These are phyloP conservation scores for Melanogaster broomeanus DNA, from an alignment of 768 basidiomycete species.

Conservation along the genomic window DNA sequence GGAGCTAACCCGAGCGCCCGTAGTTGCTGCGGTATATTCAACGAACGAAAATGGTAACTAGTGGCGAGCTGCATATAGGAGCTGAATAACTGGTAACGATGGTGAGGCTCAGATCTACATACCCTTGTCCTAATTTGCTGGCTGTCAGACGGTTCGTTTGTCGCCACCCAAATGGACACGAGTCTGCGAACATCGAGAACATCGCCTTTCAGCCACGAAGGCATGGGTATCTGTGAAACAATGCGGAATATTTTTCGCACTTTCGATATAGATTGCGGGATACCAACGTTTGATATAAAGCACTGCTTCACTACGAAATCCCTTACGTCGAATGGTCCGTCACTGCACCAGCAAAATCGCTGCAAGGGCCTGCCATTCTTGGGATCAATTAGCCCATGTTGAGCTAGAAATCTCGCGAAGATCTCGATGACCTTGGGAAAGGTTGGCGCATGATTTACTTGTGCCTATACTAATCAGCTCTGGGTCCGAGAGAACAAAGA, in stretches of 20 bases:
- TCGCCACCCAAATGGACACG: conserved; percentile 47
- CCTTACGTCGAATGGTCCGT: conserved; percentile 81
- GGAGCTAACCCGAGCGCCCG: conserved; percentile 65
- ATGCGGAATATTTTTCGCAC: conserved; percentile 6
- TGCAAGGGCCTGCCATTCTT: conserved; percentile 54
- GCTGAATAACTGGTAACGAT: background rate
- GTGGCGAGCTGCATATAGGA: conserved; percentile 15
- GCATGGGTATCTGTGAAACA: conserved; percentile 57
- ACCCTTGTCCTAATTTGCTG: conserved; percentile 17
- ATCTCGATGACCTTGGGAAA: conserved; percentile 68
- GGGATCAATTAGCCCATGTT: conserved; percentile 68
- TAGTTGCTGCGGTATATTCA: conserved; percentile 79
- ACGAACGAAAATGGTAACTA: conserved; percentile 26
- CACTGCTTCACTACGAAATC: conserved; percentile 90
- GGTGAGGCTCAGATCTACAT: background rate
- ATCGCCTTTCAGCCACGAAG: conserved; percentile 72
- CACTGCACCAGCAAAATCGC: conserved; percentile 81
- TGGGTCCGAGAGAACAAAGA: background rate
- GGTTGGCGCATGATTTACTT: conserved; percentile 76
- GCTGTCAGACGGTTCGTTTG: conserved; percentile 6
- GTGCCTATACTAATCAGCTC: conserved; percentile 48
- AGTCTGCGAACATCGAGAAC: conserved; percentile 71
- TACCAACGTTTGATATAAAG: conserved; percentile 76
- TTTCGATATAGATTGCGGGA: conserved; percentile 10
- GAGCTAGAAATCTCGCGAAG: conserved; percentile 67